Percentiles rank a stretch among this genome's conserved stretches.
Evolutionary conservation across 495 filamentous ascomycete genomes (phyloP).

Genomic region (Chaetomium cochliodes): DNA sequence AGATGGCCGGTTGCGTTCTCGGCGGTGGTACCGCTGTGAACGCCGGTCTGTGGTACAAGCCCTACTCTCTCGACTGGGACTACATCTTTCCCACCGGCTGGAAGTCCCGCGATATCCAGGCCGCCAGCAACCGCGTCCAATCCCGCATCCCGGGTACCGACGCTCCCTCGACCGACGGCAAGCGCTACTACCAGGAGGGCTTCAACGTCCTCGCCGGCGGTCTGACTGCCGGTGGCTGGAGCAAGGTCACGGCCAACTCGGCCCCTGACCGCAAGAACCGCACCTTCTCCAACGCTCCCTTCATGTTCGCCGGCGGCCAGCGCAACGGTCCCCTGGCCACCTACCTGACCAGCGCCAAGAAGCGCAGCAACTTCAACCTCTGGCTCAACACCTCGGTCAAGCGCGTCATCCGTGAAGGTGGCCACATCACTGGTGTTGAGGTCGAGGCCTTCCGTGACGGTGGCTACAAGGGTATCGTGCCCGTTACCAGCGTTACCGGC

Average conservation of each 20-base stretch:
- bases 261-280: constrained; percentile 64
- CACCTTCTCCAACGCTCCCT: constrained; percentile 63
- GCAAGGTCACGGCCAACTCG: constrained; percentile 58
- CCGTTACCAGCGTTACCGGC: constrained; percentile 58
- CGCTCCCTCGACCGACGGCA: constrained; percentile 64
- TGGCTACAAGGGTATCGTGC: constrained; percentile 59
- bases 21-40: constrained; percentile 78
- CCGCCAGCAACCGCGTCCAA: constrained; percentile 59
- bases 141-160: constrained; percentile 71
- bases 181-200: constrained; percentile 65
- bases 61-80: constrained; percentile 62
- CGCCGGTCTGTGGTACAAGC: constrained; percentile 55
- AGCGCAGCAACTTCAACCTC: constrained; percentile 64
- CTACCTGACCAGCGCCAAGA: constrained; percentile 64
- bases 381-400: constrained; percentile 64
- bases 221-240: constrained; percentile 60
- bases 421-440: constrained; percentile 65
- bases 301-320: constrained; percentile 66
- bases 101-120: constrained; percentile 62
- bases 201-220: constrained; percentile 59
- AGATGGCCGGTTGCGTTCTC: constrained; percentile 75
- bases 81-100: constrained; percentile 71
- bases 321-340: constrained; percentile 71
- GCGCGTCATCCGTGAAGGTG: constrained; percentile 61
- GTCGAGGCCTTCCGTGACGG: constrained; percentile 56